phyloP scores from a whole-genome alignment of 306 rosid genomes.

The Betula pendula region DNA sequence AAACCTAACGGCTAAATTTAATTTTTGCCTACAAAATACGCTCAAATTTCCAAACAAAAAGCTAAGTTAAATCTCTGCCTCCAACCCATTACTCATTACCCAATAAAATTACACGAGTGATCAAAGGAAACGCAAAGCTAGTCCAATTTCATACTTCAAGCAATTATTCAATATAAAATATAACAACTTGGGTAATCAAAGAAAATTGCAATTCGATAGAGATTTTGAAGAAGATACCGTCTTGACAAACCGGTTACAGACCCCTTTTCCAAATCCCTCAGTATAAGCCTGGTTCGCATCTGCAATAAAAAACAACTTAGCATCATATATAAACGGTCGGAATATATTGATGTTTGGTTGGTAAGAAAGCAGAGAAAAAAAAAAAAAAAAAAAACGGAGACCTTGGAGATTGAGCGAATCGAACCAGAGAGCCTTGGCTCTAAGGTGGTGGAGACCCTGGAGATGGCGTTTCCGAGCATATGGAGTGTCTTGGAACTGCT shows the following conservation, averaged over 20 bases:
- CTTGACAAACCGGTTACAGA: conserved; percentile 38
- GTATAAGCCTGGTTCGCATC: conserved; percentile 21
- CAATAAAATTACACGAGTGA: not conserved
- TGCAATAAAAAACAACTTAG: conserved; percentile 14
- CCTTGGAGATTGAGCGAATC: conserved; percentile 65
- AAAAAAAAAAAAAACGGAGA: not conserved
- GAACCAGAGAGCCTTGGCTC: conserved; percentile 84
- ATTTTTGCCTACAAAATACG: not conserved
- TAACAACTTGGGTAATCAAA: conserved; percentile 3
- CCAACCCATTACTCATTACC: not conserved
- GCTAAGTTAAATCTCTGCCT: not conserved
- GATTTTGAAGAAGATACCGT: conserved; percentile 37
- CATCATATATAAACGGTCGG: not conserved
- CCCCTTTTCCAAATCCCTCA: too few relatives aligned
- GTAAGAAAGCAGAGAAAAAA: not conserved
- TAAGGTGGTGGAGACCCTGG: conserved; percentile 61
- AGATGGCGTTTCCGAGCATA: conserved; percentile 71
- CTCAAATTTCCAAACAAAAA: not conserved
- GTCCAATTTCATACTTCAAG: conserved; percentile 1
- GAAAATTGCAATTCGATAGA: conserved; percentile 1
- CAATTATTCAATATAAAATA: not conserved
- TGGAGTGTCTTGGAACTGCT: conserved; percentile 73
- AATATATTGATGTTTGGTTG: not conserved
- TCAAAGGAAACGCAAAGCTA: not conserved
- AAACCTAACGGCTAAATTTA: too few relatives aligned